These are phyloP conservation scores for Eucalyptus pumila DNA, from an alignment of 345 rosid genomes.

Conservation along the genomic window DNA sequence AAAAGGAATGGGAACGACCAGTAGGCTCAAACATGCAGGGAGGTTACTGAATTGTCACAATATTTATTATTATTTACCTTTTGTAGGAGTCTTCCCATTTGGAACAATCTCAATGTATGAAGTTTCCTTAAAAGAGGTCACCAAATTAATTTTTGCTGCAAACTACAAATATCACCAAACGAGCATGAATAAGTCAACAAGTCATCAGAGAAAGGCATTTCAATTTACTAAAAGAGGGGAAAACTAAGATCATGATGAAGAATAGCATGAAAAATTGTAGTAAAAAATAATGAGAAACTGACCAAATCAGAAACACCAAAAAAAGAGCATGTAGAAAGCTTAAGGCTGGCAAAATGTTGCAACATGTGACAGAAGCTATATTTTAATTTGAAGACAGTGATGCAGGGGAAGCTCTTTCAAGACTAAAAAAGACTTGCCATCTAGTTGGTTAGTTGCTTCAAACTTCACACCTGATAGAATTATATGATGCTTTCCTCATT, in stretches of 20 bases:
- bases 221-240: not conserved
- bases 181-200: conserved; percentile 6
- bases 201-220: not conserved
- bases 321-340: not conserved
- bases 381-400: not conserved
- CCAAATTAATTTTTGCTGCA: conserved; percentile 65
- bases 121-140: conserved; percentile 87
- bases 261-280: not conserved
- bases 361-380: not conserved
- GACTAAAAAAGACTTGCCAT: not conserved
- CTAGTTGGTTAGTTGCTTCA: not conserved
- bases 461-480: not conserved
- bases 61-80: conserved; percentile 27
- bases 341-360: not conserved
- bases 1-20: not conserved
- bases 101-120: conserved; percentile 82
- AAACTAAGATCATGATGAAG: not conserved
- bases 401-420: not conserved
- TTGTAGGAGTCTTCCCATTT: conserved; percentile 41
- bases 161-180: conserved; percentile 38
- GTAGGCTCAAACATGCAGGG: not conserved
- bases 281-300: not conserved
- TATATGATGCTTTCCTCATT: not conserved
- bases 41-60: not conserved
- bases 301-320: not conserved